These are phyloP conservation scores for Capsicum chinense DNA, from an alignment of 257 asterid species.

Conservation along the genomic window DNA sequence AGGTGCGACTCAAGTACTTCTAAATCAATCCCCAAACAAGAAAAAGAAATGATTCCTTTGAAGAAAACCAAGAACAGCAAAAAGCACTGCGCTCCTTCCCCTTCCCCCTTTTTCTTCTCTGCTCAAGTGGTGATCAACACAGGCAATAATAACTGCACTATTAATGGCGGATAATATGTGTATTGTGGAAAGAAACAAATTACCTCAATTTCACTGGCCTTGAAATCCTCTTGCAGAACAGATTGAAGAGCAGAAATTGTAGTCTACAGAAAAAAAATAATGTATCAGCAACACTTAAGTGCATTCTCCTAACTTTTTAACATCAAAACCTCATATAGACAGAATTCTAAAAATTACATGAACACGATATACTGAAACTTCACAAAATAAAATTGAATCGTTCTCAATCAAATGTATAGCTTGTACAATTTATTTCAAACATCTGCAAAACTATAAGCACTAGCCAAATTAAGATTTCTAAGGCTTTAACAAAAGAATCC, in stretches of 20 bases:
- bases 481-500: not conserved
- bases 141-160: not conserved
- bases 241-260: conserved; percentile 96
- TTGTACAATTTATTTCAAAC: not conserved
- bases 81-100: not conserved
- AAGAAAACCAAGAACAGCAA: not conserved
- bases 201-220: conserved; percentile 99
- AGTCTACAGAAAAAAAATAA: conserved; percentile 55
- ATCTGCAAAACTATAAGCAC: not conserved
- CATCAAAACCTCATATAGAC: conserved; percentile 9
- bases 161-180: not conserved
- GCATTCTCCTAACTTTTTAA: not conserved
- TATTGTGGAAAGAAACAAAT: not conserved
- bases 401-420: not conserved
- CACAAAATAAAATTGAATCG: not conserved
- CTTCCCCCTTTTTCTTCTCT: not conserved
- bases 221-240: conserved; percentile 96
- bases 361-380: not conserved
- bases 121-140: not conserved
- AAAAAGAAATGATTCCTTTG: not conserved
- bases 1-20: not conserved
- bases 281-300: not conserved
- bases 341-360: not conserved
- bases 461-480: not conserved
- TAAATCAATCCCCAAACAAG: not conserved